Conservation (phyloP, 352 stramenopile species). For the Phytophthora syringae region DNA sequence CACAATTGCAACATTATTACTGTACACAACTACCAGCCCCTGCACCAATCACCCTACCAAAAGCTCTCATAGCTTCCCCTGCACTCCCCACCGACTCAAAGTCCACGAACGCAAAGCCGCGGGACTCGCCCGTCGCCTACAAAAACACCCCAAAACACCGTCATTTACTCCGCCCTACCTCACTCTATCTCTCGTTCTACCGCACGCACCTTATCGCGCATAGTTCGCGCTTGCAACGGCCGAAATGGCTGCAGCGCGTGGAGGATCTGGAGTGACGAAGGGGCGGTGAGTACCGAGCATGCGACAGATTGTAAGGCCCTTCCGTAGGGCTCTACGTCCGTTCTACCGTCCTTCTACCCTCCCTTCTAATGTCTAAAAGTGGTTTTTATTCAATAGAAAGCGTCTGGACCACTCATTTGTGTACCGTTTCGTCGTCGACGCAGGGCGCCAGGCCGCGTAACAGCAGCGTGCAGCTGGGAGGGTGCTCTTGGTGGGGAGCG, state of each 20-base stretch:
- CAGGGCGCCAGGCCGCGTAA: slow-evolving; percentile 57
- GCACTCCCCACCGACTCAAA: slow-evolving; percentile 68
- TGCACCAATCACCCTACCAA: slow-evolving; percentile 50
- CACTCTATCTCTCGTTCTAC: not conserved
- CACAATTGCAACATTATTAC: slow-evolving; percentile 1
- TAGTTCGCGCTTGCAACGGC: slow-evolving; percentile 53
- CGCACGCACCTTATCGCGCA: slow-evolving; percentile 69
- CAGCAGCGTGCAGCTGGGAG: slow-evolving; percentile 70
- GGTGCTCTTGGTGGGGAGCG: slow-evolving; percentile 13
- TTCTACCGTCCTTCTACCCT: slow-evolving; percentile 12
- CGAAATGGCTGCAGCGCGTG: slow-evolving; percentile 54
- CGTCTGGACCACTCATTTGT: slow-evolving; percentile 4
- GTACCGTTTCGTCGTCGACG: slow-evolving; percentile 77
- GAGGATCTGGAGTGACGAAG: slow-evolving; percentile 59
- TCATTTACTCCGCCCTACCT: no score
- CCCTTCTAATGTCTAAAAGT: not conserved
- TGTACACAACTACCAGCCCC: no score
- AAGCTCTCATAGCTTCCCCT: slow-evolving; percentile 57
- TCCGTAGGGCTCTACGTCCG: slow-evolving; percentile 10
- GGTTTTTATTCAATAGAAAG: slow-evolving; percentile 17
- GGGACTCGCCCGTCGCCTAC: slow-evolving; percentile 60
- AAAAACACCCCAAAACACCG: no score
- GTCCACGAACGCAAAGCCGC: slow-evolving; percentile 84
- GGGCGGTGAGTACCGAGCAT: slow-evolving; percentile 30
- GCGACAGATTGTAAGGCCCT: not conserved